Evolutionary conservation across 331 rosid species (phyloP), one percentile per base, ranked within the genome.

Genomic region (Acacia pycnantha): DNA sequence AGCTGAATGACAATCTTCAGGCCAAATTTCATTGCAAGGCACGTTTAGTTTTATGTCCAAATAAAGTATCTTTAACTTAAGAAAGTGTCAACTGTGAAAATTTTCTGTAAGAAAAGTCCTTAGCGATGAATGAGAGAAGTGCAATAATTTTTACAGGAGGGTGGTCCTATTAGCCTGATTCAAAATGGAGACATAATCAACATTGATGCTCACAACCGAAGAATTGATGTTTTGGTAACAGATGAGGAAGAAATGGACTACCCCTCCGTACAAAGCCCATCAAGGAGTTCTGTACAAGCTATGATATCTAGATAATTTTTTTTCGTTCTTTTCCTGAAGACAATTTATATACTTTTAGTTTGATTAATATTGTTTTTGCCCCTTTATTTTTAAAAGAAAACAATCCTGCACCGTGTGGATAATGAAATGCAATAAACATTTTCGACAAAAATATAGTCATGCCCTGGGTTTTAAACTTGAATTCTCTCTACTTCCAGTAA

Each of bases 121-220:
- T 64, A 53, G 47, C 72, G 54, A 47, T 79, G 41, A 50, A 78
- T 69, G 61, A 48, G 13, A 6, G 22, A 47, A 67, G 65, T 59
- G 72, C 54, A 46, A 70, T 81, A 81, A 73, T 90, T 83, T 70
- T 46, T 85, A 70, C 74, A 95, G 97, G 98, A 95, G 85, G 99
- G 98, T 0, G 98, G 98, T 74, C 98, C 98, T 19, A 92, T 95
- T 65, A 96, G 99, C 61, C 82, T 93, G 83, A 75, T 95, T 69
- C 82, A 89, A 85, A 86, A 93, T 43, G 98, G 96, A 66, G 99
- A 95, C 62, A 53, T 91, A 59, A 92, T 93, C 91, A 90, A 77
- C 6, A 37, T 93, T 5, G 98, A 93, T 84, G 85, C 92, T 56
- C 62, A 88, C 37, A 89, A 93, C 16, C 87, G 87, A 88, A 95